A percentile compares a stretch with the other conserved stretches of the same genome.
phyloP scores from a whole-genome alignment of 2,329 filamentous ascomycete genomes.

The Penicillium sp. region DNA sequence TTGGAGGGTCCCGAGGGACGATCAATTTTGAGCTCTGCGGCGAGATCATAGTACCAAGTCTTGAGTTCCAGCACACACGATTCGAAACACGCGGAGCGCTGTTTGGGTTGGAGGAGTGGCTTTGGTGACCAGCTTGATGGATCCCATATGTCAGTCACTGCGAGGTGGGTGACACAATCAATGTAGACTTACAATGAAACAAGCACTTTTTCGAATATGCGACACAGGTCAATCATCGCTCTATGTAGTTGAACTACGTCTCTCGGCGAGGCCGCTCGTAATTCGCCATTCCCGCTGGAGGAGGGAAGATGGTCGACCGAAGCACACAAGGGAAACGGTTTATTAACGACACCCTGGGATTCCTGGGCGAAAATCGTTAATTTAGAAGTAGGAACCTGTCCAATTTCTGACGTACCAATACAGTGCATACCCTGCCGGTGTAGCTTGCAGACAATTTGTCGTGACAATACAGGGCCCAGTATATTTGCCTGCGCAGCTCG shows the following conservation, averaged over 20 bases:
- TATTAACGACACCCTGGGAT: conserved; percentile 33
- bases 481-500: conserved; percentile 37
- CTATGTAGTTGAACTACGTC: conserved; percentile 24
- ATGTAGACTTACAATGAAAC: conserved; percentile 27
- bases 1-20: conserved; percentile 16
- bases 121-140: conserved; percentile 33
- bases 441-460: conserved; percentile 40
- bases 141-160: neutral
- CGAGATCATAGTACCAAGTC: conserved; percentile 39
- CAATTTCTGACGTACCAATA: conserved; percentile 30
- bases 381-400: neutral
- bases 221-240: conserved; percentile 30
- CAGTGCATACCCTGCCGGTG: conserved; percentile 38
- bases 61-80: conserved; percentile 35
- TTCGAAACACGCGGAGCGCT: conserved; percentile 30
- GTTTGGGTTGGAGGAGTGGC: conserved; percentile 19
- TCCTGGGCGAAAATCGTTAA: conserved; percentile 20
- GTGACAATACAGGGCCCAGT: conserved; percentile 40
- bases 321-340: conserved; percentile 22
- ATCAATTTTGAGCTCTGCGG: conserved; percentile 32
- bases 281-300: conserved; percentile 17
- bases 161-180: neutral
- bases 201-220: conserved; percentile 35
- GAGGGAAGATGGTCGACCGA: conserved; percentile 11
- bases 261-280: conserved; percentile 17